Base-by-base conservation (phyloP, 352 stramenopile genomes). In the Globisporangium echinulatum region DNA sequence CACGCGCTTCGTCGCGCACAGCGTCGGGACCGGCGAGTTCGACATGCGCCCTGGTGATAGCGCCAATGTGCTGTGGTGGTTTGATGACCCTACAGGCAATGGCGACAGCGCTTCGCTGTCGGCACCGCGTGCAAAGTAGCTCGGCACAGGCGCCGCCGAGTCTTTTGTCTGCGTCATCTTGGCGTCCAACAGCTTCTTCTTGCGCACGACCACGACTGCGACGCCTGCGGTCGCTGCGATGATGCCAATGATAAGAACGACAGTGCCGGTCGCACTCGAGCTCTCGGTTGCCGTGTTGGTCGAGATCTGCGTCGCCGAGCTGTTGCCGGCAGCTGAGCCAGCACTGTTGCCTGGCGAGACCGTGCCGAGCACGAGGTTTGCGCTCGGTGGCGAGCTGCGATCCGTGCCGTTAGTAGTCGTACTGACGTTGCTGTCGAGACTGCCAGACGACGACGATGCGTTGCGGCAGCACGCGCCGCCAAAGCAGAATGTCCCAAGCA, bases 401-500 rank as follows among this genome's bases (percentile, higher is more conserved):
- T 10, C 36, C 7, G 4, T 11, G 8, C 33, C 36, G 9, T 11
- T 57, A 36, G 15, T 39, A 6, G 47, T 52, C 15, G 38, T 62
- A 39, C 3, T 63, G n/a, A 4, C 8, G 13, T 52, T 59, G 36
- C 39, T 50, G 4, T 7, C n/a, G 25, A 33, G 40, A n/a, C 43
- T 56, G n/a, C 25, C 44, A 0, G 51, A 47, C 36, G 43, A 49
- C n/a, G 49, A 49, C 5, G 71, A 70, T 11, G 66, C 69, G 48
- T 76, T 70, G 39, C 66, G 66, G 57, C 82, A 90, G 62, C 82
- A 92, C 25, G 66, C 68, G 36, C 79, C 78, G 4, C 70, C 70
- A 33, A 88, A 56, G 62, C 82, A 92, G 62, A 80, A 92, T 15
- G 52, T 71, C n/a, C 69, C 68, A 15, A 88, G 19, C 10, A 90